phyloP scores from a whole-genome alignment of 2,329 filamentous ascomycete species.

The Clonostachys solani region DNA sequence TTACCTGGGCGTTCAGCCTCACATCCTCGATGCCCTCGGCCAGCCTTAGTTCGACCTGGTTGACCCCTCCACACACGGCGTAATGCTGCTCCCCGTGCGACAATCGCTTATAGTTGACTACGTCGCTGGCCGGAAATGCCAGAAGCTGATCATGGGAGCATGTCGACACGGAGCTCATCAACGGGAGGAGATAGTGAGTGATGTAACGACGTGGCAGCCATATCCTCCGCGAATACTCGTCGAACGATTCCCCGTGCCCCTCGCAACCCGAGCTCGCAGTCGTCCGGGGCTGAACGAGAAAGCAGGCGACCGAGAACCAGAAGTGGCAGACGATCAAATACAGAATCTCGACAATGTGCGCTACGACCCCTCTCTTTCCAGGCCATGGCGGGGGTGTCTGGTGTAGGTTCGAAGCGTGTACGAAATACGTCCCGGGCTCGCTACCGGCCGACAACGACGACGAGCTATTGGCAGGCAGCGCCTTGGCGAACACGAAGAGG shows the following conservation, averaged over 20 bases:
- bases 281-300: slow-evolving; percentile 31
- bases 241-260: slow-evolving; percentile 34
- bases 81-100: slow-evolving; percentile 45
- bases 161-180: slow-evolving; percentile 50
- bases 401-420: slow-evolving; percentile 51
- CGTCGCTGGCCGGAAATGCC: slow-evolving; percentile 46
- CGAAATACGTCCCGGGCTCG: slow-evolving; percentile 34
- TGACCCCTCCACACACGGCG: slow-evolving; percentile 43
- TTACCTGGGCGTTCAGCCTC: slow-evolving; percentile 32
- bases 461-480: background rate
- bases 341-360: slow-evolving; percentile 35
- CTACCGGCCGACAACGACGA: background rate
- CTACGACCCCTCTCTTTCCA: slow-evolving; percentile 24
- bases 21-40: slow-evolving; percentile 28
- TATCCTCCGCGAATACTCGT: slow-evolving; percentile 44
- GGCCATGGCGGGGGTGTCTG: slow-evolving; percentile 36
- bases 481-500: slow-evolving; percentile 44
- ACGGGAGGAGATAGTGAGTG: slow-evolving; percentile 45
- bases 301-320: slow-evolving; percentile 50
- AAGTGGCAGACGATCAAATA: slow-evolving; percentile 42
- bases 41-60: slow-evolving; percentile 41
- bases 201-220: slow-evolving; percentile 40
- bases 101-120: slow-evolving; percentile 43
- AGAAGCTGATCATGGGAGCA: slow-evolving; percentile 47
- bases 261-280: background rate